Evolutionary conservation across 768 basidiomycete species (phyloP), one percentile per base, ranked within the genome.

Genomic region (Collybia nuda): DNA sequence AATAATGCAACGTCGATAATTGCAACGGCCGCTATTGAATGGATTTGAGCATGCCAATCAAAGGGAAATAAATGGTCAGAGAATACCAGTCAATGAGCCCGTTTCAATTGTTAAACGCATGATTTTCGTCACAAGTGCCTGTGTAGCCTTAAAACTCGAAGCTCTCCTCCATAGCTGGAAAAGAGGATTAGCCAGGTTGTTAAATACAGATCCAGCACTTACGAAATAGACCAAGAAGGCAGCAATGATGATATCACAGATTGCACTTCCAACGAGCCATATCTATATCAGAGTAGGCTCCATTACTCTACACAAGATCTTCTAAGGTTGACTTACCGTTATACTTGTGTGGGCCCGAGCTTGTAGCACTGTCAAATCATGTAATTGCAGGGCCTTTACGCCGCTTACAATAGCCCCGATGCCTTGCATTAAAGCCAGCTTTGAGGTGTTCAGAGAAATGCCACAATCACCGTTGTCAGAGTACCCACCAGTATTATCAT

Each of bases 81-180:
- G 21, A n/a, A 32, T 47, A 56, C 59, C 54, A 6, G 57, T 61
- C 8, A 58, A 19, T 6, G 55, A 26, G 3, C 57, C 57, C 8
- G 55, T 56, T 15, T 58, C 59, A 28, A 61, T 52, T 14, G 53
- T 56, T 21, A 61, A 32, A 3, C 53, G 46, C 18, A 58, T 55
- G 18, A 58, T 21, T 36, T 55, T 53, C 8, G 43, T 47, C 23
- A 61, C 15, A 3, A 56, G 32, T n/a, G 44, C 41, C 6, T 48
- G 47, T 22, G 59, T 58, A 5, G 28, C 43, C 18, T 44, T 47
- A 40, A 52, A 54, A 5, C 53, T 48, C 15, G 53, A 51, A 17
- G 46, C 41, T 17, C 40, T 40, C 14, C 45, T 40, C n/a, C 42
- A 39, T 15, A 56, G 56, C 50, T 54, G 12, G 7, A 32, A 14